Evolutionary conservation across 352 stramenopile species (phyloP).

Genomic region (Phytophthora macrochlamydospora): DNA sequence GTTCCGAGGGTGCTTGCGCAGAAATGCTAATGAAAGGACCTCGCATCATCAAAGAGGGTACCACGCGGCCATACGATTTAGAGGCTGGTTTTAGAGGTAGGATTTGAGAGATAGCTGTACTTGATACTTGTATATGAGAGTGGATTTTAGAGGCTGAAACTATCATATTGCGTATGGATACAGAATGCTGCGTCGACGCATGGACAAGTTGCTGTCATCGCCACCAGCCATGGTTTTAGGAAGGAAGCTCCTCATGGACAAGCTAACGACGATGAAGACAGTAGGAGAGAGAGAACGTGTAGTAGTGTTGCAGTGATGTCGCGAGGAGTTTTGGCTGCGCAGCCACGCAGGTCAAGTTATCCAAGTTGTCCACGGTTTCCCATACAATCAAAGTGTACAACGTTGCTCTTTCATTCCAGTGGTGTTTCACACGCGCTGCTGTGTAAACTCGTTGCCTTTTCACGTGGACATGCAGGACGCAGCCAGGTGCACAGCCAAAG

Average conservation of each 20-base stretch:
- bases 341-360: neutral
- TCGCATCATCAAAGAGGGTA: neutral
- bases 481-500: neutral
- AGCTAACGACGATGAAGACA: neutral
- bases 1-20: slow-evolving; percentile 34
- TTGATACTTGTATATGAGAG: neutral
- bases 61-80: neutral
- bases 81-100: neutral
- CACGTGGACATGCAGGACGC: neutral
- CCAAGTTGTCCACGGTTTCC: neutral
- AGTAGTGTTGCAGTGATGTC: neutral
- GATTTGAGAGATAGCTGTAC: neutral
- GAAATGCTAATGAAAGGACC: slow-evolving; percentile 39
- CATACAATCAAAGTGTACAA: neutral
- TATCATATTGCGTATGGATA: no score
- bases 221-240: neutral
- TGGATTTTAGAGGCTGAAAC: neutral
- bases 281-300: neutral
- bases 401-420: neutral
- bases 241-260: no score
- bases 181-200: slow-evolving; percentile 18
- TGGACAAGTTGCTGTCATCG: slow-evolving; percentile 27
- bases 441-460: no score
- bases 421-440: neutral
- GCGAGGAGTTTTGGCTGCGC: neutral